Evolutionary conservation across 2,329 filamentous ascomycete species (phyloP).

Genomic region (Rhinocladiella similis): DNA sequence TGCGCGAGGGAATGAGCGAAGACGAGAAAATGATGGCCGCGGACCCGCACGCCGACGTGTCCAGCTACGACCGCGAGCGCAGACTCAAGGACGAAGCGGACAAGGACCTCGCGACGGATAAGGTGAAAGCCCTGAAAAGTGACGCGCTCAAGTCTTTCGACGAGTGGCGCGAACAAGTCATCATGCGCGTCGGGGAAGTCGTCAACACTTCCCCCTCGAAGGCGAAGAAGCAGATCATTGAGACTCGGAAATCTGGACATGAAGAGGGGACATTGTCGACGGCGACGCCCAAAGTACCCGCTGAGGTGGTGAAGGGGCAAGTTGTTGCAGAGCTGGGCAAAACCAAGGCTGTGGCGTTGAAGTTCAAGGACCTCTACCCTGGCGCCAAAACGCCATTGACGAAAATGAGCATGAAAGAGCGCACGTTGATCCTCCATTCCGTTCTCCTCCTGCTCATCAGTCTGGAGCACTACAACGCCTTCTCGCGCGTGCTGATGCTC

Average conservation of each 20-base stretch:
- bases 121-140: slow-evolving; percentile 56
- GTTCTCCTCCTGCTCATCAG: slow-evolving; percentile 72
- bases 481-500: slow-evolving; percentile 70
- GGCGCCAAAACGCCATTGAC: slow-evolving; percentile 63
- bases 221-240: slow-evolving; percentile 35
- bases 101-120: slow-evolving; percentile 30
- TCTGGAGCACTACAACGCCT: slow-evolving; percentile 73
- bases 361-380: slow-evolving; percentile 53
- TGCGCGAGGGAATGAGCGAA: slow-evolving; percentile 26
- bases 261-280: slow-evolving; percentile 9
- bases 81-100: slow-evolving; percentile 39
- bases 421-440: slow-evolving; percentile 69
- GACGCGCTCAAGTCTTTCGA: slow-evolving; percentile 71
- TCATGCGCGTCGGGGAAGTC: slow-evolving; percentile 70
- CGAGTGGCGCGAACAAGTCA: slow-evolving; percentile 73
- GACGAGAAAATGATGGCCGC: slow-evolving; percentile 31
- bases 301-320: slow-evolving; percentile 6
- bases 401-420: slow-evolving; percentile 60
- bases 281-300: slow-evolving; percentile 15
- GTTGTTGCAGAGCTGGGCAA: slow-evolving; percentile 11
- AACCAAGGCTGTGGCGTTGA: slow-evolving; percentile 16
- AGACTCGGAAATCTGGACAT: slow-evolving; percentile 28
- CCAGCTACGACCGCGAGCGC: slow-evolving; percentile 30
- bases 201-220: slow-evolving; percentile 53
- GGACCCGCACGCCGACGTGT: slow-evolving; percentile 32